Evolutionary conservation across 139 green algal genomes (phyloP).

Genomic region (Yamagishiella unicocca): DNA sequence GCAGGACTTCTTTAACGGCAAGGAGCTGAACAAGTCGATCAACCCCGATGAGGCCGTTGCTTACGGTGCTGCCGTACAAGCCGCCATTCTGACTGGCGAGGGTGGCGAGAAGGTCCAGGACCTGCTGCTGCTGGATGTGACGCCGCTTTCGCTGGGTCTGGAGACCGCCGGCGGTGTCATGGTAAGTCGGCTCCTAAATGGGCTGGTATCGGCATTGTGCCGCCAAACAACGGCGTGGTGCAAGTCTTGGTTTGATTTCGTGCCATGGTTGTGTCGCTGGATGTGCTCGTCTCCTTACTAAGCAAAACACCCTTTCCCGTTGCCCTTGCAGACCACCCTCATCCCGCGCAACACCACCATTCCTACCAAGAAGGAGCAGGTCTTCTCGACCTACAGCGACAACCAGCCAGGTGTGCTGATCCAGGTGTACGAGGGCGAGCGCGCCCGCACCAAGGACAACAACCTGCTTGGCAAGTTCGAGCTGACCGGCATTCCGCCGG

Average conservation of each 20-base stretch:
- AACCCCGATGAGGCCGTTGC: conserved; percentile 99
- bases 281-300: not conserved
- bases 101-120: conserved; percentile 97
- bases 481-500: conserved; percentile 96
- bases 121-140: conserved; percentile 98
- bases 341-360: conserved; percentile 99
- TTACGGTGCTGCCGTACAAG: conserved; percentile 97
- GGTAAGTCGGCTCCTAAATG: too few species aligned
- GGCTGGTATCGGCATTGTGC: too few species aligned
- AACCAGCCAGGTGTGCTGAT: conserved; percentile 99
- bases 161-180: conserved; percentile 89
- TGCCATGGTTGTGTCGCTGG: not conserved
- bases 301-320: conserved; percentile 17
- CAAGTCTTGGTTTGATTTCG: not conserved
- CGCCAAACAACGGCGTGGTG: too few species aligned
- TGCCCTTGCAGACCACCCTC: conserved; percentile 82
- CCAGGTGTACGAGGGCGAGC: conserved; percentile 96
- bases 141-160: conserved; percentile 95
- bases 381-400: conserved; percentile 99
- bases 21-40: conserved; percentile 99
- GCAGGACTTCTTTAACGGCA: conserved; percentile 99
- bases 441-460: conserved; percentile 94
- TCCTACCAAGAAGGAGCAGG: conserved; percentile 99
- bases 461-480: conserved; percentile 99
- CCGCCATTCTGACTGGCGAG: conserved; percentile 96